Conservation (phyloP, 2,329 filamentous ascomycete genomes). For the Phaeosphaeria sp. region DNA sequence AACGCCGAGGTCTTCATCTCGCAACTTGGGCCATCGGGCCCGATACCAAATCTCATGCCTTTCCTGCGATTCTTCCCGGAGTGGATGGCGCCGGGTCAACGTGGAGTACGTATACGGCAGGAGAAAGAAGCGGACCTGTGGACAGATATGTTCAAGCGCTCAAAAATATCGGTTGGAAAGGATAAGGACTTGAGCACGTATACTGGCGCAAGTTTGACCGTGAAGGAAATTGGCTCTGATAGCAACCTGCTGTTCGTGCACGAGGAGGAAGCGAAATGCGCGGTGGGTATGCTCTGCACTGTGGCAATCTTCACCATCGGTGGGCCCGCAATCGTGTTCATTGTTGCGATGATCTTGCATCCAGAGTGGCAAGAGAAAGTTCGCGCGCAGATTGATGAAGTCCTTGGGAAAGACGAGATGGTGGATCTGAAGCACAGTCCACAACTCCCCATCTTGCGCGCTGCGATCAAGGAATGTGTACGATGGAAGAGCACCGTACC, state of each 20-base stretch:
- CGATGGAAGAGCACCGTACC: slow-evolving; percentile 51
- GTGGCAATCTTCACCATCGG: slow-evolving; percentile 21
- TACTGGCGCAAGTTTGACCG: neutral
- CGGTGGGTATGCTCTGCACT: slow-evolving; percentile 22
- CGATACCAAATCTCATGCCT: slow-evolving; percentile 1
- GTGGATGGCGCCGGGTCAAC: slow-evolving; percentile 7
- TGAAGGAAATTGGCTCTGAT: neutral
- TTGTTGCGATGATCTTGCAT: slow-evolving; percentile 20
- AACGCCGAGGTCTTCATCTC: slow-evolving; percentile 6
- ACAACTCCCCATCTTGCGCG: slow-evolving; percentile 45
- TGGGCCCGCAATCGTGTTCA: slow-evolving; percentile 17
- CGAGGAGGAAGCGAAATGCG: slow-evolving; percentile 18
- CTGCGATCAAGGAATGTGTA: slow-evolving; percentile 44
- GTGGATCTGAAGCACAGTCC: slow-evolving; percentile 34
- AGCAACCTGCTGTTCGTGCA: slow-evolving; percentile 1
- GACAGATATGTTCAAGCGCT: neutral
- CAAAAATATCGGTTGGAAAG: neutral
- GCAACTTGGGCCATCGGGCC: slow-evolving; percentile 8
- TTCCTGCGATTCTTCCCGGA: slow-evolving; percentile 4
- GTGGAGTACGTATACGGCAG: slow-evolving; percentile 3
- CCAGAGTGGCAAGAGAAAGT: slow-evolving; percentile 14
- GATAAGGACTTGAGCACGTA: neutral
- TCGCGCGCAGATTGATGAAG: slow-evolving; percentile 11
- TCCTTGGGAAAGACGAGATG: slow-evolving; percentile 1
- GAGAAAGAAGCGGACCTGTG: slow-evolving; percentile 6